Percentiles rank a stretch among this genome's conserved stretches.
phyloP scores from a whole-genome alignment of 202 grass and related monocot species.

The Eragrostis tef region DNA sequence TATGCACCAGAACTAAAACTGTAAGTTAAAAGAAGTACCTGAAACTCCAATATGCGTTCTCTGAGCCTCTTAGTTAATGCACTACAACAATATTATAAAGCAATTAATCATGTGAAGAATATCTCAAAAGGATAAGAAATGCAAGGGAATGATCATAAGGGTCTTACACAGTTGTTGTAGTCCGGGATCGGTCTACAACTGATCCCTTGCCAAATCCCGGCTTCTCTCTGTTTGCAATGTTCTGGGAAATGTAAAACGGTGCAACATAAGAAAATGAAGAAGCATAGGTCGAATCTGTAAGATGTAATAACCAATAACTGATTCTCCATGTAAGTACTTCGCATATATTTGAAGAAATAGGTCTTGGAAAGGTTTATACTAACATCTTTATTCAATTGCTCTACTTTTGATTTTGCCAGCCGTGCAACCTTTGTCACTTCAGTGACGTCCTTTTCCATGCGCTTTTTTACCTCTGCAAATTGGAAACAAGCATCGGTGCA shows the following conservation, averaged over 20 bases:
- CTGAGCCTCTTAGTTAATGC: constrained; percentile 75
- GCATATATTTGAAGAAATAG: not conserved
- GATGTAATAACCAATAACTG: not conserved
- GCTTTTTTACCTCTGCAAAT: constrained; percentile 66
- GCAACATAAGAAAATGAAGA: constrained; percentile 3
- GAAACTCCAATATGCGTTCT: constrained; percentile 73
- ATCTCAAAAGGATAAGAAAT: not conserved
- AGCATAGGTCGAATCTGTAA: constrained; percentile 26
- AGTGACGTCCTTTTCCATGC: constrained; percentile 75
- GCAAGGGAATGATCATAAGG: constrained; percentile 23
- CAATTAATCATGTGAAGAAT: constrained; percentile 36
- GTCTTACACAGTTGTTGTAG: constrained; percentile 63
- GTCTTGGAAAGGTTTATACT: constrained; percentile 42
- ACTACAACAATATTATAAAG: constrained; percentile 51
- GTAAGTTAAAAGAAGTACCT: constrained; percentile 56
- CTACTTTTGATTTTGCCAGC: constrained; percentile 73
- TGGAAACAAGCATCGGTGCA: not conserved
- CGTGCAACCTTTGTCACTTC: constrained; percentile 79
- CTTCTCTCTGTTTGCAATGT: constrained; percentile 72
- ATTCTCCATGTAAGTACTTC: constrained; percentile 10
- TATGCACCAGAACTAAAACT: constrained; percentile 7
- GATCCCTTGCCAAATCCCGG: constrained; percentile 70
- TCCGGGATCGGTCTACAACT: constrained; percentile 64
- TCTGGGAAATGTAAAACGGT: constrained; percentile 51
- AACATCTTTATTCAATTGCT: constrained; percentile 75